Conservation (phyloP, 805 yeast species). For the Kodamaea leandrae region DNA sequence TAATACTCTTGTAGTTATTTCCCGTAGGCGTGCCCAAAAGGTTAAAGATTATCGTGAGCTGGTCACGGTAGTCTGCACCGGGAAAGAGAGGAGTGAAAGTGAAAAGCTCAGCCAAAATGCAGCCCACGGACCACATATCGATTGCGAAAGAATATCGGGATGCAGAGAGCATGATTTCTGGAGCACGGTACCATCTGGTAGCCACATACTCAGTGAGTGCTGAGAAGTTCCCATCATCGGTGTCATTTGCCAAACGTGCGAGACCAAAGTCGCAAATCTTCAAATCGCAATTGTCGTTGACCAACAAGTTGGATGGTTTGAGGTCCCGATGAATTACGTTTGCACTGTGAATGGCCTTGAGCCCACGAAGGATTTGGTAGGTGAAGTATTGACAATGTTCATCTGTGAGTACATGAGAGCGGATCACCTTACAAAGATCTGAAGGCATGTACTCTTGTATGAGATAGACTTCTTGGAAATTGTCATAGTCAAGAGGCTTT, state of each 20-base stretch:
- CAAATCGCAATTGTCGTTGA: constrained; percentile 69
- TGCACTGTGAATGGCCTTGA: constrained; percentile 69
- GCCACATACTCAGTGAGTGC: constrained; percentile 79
- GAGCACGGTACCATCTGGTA: constrained; percentile 83
- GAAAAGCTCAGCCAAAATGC: constrained; percentile 70
- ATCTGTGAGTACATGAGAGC: constrained; percentile 54
- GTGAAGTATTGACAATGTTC: constrained; percentile 70
- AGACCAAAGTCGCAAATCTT: constrained; percentile 80
- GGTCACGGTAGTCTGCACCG: constrained; percentile 72
- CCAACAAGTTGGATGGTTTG: constrained; percentile 68
- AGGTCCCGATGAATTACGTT: constrained; percentile 74
- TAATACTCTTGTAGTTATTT: constrained; percentile 17
- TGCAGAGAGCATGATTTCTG: constrained; percentile 74
- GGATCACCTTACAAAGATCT: constrained; percentile 63
- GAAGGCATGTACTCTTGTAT: constrained; percentile 79
- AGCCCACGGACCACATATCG: constrained; percentile 80
- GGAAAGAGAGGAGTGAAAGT: constrained; percentile 66
- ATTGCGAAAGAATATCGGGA: constrained; percentile 74
- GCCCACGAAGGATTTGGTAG: constrained; percentile 67
- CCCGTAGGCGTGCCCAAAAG: constrained; percentile 65
- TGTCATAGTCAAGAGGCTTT: constrained; percentile 56
- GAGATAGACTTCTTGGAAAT: constrained; percentile 67
- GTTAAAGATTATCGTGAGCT: constrained; percentile 61
- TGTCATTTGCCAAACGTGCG: constrained; percentile 44
- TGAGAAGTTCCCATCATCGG: constrained; percentile 22